These are phyloP conservation scores for Exserohilum rostratum DNA, from an alignment of 2,329 filamentous ascomycete species.

Conservation along the genomic window DNA sequence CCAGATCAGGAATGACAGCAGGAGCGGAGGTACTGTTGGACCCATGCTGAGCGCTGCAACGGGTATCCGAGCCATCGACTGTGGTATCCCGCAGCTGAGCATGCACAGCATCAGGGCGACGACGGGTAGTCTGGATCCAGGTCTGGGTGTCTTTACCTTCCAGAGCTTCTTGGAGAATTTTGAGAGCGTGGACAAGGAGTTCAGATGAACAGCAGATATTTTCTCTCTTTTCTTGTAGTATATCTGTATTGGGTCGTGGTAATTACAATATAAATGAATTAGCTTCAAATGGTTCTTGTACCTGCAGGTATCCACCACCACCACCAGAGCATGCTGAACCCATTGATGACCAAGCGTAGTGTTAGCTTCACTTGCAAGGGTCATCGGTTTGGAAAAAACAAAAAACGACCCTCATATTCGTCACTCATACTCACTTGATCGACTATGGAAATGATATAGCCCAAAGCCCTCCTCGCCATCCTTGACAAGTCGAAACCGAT, in stretches of 20 bases:
- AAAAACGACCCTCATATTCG: neutral
- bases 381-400: neutral
- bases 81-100: constrained; percentile 86
- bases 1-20: constrained; percentile 91
- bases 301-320: neutral
- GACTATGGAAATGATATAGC: constrained; percentile 5
- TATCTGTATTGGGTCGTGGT: neutral
- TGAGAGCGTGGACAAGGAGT: constrained; percentile 83
- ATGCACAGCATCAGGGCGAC: constrained; percentile 95
- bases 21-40: constrained; percentile 92
- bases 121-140: constrained; percentile 83
- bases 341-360: too few species aligned
- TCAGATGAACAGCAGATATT: constrained; percentile 51
- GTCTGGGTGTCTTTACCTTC: constrained; percentile 85
- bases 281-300: neutral
- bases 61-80: constrained; percentile 83
- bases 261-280: neutral
- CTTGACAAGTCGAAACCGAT: constrained; percentile 2
- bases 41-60: constrained; percentile 83
- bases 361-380: neutral
- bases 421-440: constrained; percentile 1
- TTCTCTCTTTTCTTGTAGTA: neutral
- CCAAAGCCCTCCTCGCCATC: constrained; percentile 1
- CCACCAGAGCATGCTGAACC: too few species aligned
- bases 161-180: constrained; percentile 87